Percentiles rank a stretch among this genome's conserved stretches.
Conservation (phyloP, 805 yeast genomes). For the Barnettozyma californica region DNA sequence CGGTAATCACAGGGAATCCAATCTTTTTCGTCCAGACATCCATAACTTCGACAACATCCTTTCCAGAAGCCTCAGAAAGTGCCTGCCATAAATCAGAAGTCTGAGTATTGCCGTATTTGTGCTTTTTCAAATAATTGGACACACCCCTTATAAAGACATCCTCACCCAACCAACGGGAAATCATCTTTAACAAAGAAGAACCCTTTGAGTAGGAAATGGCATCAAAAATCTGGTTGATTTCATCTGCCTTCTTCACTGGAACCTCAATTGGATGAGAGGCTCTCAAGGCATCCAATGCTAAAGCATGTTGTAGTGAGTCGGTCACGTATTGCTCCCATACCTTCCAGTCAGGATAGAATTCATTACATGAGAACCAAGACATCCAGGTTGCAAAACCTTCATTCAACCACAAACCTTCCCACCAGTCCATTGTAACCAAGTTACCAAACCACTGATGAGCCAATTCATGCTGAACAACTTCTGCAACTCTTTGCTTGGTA, state of each 20-base stretch:
- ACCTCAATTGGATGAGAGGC: constrained; percentile 85
- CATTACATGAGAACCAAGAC: constrained; percentile 80
- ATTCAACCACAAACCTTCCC: constrained; percentile 87
- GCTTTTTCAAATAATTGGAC: constrained; percentile 67
- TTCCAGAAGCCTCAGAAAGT: constrained; percentile 61
- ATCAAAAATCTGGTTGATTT: constrained; percentile 80
- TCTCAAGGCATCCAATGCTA: constrained; percentile 70
- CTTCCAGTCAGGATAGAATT: constrained; percentile 78
- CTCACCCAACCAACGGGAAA: constrained; percentile 74
- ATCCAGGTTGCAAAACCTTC: constrained; percentile 91
- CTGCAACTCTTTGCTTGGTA: constrained; percentile 71
- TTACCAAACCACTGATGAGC: constrained; percentile 94
- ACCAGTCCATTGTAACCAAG: constrained; percentile 87
- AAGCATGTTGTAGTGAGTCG: constrained; percentile 69
- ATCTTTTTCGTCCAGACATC: constrained; percentile 75
- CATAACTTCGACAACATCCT: constrained; percentile 70
- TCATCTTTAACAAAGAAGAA: constrained; percentile 73
- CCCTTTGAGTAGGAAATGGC: constrained; percentile 83
- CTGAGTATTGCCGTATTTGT: constrained; percentile 71
- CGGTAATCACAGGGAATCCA: constrained; percentile 72
- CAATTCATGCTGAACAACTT: constrained; percentile 82
- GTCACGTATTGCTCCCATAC: constrained; percentile 82
- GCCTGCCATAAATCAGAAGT: constrained; percentile 78
- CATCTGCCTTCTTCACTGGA: constrained; percentile 71
- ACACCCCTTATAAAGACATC: constrained; percentile 76